These are phyloP conservation scores for Hymenoscyphus salicellus DNA, from an alignment of 2,329 filamentous ascomycete genomes.

Conservation along the genomic window DNA sequence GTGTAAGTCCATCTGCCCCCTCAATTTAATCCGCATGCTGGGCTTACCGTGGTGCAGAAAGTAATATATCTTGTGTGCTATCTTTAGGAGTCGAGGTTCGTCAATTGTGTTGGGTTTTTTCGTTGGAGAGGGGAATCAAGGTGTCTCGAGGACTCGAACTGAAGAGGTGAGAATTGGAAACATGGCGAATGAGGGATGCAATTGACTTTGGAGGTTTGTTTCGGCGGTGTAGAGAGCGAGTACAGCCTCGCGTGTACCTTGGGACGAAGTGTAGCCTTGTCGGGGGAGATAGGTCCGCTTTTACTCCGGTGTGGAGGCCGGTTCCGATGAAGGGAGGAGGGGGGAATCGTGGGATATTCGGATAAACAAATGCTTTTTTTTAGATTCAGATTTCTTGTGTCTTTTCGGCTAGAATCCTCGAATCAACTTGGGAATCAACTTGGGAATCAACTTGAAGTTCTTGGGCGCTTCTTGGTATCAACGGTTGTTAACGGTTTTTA, in stretches of 20 bases:
- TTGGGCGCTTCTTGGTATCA: too few relatives aligned
- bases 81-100: neutral
- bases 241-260: neutral
- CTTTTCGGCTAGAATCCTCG: too few relatives aligned
- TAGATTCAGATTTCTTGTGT: too few relatives aligned
- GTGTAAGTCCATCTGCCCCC: too few relatives aligned
- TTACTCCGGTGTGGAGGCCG: neutral
- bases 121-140: neutral
- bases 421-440: too few relatives aligned
- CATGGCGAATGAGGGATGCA: neutral
- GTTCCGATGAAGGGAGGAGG: neutral
- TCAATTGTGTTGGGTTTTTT: too few relatives aligned
- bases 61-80: neutral
- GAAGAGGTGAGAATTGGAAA: neutral
- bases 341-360: too few relatives aligned
- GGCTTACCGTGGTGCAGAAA: neutral
- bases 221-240: neutral
- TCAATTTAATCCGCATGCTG: too few relatives aligned
- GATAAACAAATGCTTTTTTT: too few relatives aligned
- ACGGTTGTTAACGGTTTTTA: too few relatives aligned
- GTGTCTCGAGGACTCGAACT: neutral
- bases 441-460: too few relatives aligned
- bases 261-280: neutral
- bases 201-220: neutral
- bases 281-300: neutral